Conservation (phyloP, 768 basidiomycete genomes). For the Amanita pseudoporphyria region DNA sequence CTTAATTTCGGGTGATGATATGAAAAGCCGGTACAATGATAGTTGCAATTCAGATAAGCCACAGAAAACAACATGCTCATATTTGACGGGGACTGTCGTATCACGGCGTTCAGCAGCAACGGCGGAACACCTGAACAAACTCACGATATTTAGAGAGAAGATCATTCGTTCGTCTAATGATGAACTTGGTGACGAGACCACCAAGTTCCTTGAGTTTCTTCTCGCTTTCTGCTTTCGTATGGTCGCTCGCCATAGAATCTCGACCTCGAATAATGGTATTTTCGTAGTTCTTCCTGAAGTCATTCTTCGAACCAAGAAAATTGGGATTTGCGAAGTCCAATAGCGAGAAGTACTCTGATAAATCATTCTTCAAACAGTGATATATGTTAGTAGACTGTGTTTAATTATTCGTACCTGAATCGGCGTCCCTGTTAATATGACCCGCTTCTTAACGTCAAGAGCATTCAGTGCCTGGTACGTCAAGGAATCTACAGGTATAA, state of each 20-base stretch:
- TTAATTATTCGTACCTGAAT: conserved; percentile 49
- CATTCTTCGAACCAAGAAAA: conserved; percentile 77
- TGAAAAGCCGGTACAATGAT: conserved; percentile 81
- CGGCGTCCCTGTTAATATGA: conserved; percentile 91
- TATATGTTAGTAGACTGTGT: background rate
- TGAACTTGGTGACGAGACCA: conserved; percentile 82
- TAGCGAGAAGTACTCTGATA: conserved; percentile 90
- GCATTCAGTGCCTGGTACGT: conserved; percentile 80
- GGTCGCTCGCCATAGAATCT: conserved; percentile 77
- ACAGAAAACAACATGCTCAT: conserved; percentile 97
- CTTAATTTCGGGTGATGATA: conserved; percentile 88
- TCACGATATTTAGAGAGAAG: conserved; percentile 87
- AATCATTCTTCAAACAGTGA: conserved; percentile 58
- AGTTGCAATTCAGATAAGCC: conserved; percentile 76
- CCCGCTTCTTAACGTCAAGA: conserved; percentile 81
- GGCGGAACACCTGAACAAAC: conserved; percentile 21
- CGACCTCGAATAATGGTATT: conserved; percentile 84
- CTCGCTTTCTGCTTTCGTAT: conserved; percentile 72
- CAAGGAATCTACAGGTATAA: conserved; percentile 51
- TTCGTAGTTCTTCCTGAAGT: conserved; percentile 95
- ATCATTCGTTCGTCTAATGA: conserved; percentile 92
- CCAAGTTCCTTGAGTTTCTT: conserved; percentile 89
- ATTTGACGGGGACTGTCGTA: conserved; percentile 76
- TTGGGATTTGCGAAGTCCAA: conserved; percentile 91
- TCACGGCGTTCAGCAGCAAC: conserved; percentile 3